Percentiles rank a stretch among this genome's conserved stretches.
phyloP scores from a whole-genome alignment of 2,329 filamentous ascomycete genomes.

The Lasiodiplodia theobromae region DNA sequence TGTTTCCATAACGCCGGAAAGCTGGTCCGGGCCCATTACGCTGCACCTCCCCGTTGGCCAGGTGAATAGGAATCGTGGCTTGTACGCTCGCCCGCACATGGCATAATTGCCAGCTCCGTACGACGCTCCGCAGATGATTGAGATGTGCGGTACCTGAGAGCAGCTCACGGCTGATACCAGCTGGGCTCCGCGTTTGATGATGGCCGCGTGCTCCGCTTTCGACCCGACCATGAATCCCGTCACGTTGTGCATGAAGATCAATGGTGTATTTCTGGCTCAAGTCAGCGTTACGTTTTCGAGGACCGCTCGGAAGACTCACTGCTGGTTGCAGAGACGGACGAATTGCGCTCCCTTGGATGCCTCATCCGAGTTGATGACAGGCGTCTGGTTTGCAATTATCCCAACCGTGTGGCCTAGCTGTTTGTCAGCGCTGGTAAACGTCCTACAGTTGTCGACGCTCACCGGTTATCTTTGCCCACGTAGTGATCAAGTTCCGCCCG shows the following conservation, averaged over 20 bases:
- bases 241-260: constrained; percentile 57
- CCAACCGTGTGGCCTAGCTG: constrained; percentile 44
- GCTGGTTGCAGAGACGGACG: constrained; percentile 54
- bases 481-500: constrained; percentile 35
- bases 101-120: constrained; percentile 58
- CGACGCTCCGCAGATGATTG: constrained; percentile 53
- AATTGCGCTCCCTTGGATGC: constrained; percentile 53
- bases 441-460: neutral
- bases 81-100: constrained; percentile 54
- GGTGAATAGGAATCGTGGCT: constrained; percentile 53
- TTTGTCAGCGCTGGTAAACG: neutral
- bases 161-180: constrained; percentile 54
- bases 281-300: neutral
- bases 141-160: constrained; percentile 55
- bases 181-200: constrained; percentile 56
- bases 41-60: constrained; percentile 51
- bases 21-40: constrained; percentile 52
- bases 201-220: constrained; percentile 53
- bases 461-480: constrained; percentile 51
- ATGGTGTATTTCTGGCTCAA: constrained; percentile 44
- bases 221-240: constrained; percentile 59
- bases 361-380: constrained; percentile 48
- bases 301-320: constrained; percentile 37
- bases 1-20: constrained; percentile 50
- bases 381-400: constrained; percentile 52